A percentile compares a stretch with the other conserved stretches of the same genome.
These are phyloP conservation scores for Nemophila menziesii DNA, from an alignment of 257 asterid genomes.

Conservation along the genomic window DNA sequence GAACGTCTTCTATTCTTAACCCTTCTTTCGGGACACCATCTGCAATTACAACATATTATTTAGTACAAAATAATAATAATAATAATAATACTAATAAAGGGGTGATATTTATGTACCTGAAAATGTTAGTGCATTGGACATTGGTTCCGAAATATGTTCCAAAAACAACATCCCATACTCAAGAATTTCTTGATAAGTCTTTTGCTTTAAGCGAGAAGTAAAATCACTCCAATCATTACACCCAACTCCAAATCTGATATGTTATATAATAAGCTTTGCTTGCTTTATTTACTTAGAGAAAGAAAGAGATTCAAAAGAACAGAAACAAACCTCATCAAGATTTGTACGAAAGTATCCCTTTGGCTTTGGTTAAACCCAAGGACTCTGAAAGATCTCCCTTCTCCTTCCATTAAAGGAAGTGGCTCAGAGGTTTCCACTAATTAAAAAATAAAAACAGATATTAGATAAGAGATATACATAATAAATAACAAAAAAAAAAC, in stretches of 20 bases:
- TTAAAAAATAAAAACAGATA: constrained; percentile 9
- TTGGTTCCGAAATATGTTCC: constrained; percentile 59
- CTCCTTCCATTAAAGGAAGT: constrained; percentile 93
- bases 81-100: no score
- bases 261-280: no score
- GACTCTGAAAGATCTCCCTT: constrained; percentile 79
- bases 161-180: constrained; percentile 76
- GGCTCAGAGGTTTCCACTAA: constrained; percentile 56
- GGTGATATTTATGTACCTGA: no score
- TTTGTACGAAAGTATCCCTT: constrained; percentile 77
- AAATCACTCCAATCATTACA: constrained; percentile 85
- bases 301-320: constrained; percentile 8
- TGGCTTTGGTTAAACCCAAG: constrained; percentile 86
- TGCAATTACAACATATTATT: constrained; percentile 34
- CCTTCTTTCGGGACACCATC: constrained; percentile 99
- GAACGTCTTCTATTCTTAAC: constrained; percentile 73
- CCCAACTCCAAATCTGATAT: constrained; percentile 74
- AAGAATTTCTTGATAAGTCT: constrained; percentile 56
- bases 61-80: constrained; percentile 11
- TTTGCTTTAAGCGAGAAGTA: constrained; percentile 74
- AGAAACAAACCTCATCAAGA: constrained; percentile 96
- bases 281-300: constrained; percentile 1
- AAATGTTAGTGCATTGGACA: constrained; percentile 65
- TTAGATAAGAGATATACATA: constrained; percentile 11
- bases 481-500: no score